Evolutionary conservation across 2,329 filamentous ascomycete species (phyloP), one percentile per base, ranked within the genome.

Genomic region (Aspergillus eucalypticola): DNA sequence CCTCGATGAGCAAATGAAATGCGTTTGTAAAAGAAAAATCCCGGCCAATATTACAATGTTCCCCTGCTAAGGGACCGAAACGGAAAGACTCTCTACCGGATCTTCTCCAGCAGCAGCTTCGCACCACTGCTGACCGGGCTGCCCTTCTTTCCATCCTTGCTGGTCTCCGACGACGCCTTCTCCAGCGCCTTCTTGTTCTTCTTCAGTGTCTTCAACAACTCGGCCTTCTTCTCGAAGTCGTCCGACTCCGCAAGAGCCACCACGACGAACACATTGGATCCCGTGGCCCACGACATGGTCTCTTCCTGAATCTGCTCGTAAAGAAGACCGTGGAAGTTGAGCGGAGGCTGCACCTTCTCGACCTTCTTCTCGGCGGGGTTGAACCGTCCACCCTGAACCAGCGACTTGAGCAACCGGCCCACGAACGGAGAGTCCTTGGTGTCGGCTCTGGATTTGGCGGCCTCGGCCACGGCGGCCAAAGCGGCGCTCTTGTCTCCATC

Each of bases 361-460:
- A 95, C 78, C 58, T 83, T 86, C 76, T 92, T 92, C 2, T 86
- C 83, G 46, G 83, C 83, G 62, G 86, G 86, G 76, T 98, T 92
- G 73, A 90, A 99, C 60, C 87, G 88, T 25, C 96, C 95, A 44
- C 95, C 95, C 57, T 92, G 89, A 23, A 97, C 92, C 7, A 99
- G 84, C 0, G 90, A 90, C 80, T 96, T 97, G 69, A 98, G 84
- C 88, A 97, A 90, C 60, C 92, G 89, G 15, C 91, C 92, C 42
- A 87, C 90, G 25, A 81, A 82, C 8, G 89, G 86, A 3, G 84
- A 83, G 53, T 84, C 80, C n/a, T 89, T 86, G 58, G 90, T 76
- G 57, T 80, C 74, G 7, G 73, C 68, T 46, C 75, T 71, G 25
- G 73, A 76, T 56, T 81, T 78, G 15, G 76, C 78, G 17, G 75